These are phyloP conservation scores for Umbellularia californica DNA, from an alignment of 164 flowering plant species.

Conservation along the genomic window DNA sequence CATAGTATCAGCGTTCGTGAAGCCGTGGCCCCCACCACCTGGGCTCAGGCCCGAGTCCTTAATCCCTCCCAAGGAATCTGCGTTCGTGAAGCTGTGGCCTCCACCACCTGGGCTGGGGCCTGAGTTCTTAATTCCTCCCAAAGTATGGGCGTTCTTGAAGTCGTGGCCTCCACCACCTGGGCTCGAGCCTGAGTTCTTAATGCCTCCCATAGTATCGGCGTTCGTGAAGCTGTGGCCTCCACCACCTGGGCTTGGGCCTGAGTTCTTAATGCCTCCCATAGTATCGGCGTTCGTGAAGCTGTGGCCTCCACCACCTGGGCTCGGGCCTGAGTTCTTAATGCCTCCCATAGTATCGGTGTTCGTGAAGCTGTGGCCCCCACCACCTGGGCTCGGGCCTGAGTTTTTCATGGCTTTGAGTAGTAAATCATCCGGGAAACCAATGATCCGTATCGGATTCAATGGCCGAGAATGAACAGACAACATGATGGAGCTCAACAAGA, in stretches of 20 bases:
- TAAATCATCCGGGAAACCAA: not conserved
- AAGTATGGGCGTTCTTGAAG: not conserved
- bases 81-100: not conserved
- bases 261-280: not conserved
- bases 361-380: not conserved
- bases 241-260: not conserved
- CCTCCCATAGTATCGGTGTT: not conserved
- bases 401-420: not conserved
- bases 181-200: not conserved
- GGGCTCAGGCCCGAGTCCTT: too few species aligned
- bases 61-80: not conserved
- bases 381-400: constrained; percentile 15
- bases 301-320: not conserved
- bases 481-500: not conserved
- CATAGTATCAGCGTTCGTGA: not conserved
- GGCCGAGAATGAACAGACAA: not conserved
- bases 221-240: not conserved
- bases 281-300: not conserved
- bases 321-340: not conserved
- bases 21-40: too few species aligned
- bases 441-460: not conserved
- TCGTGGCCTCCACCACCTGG: not conserved
- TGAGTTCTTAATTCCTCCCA: constrained; percentile 4
- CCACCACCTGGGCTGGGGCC: constrained; percentile 16
- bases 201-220: not conserved